Conservation (phyloP, 2,329 filamentous ascomycete genomes). For the Colletotrichum tropicale region DNA sequence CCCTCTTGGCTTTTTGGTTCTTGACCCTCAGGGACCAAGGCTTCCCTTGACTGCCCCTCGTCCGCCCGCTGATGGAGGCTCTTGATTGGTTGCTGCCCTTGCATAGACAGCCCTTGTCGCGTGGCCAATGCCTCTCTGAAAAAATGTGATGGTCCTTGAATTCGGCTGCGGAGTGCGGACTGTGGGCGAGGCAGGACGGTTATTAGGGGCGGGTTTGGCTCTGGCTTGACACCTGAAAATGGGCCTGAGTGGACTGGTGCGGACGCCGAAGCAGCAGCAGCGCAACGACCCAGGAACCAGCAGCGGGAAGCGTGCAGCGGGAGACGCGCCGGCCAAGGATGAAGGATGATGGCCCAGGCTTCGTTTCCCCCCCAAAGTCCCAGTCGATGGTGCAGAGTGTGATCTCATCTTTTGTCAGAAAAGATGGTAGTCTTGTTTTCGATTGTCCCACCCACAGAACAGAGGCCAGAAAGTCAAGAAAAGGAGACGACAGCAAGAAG, state of each 20-base stretch:
- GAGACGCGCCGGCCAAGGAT: background rate
- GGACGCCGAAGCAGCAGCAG: background rate
- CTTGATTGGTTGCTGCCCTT: slow-evolving; percentile 10
- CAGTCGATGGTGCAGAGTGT: background rate
- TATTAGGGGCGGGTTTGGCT: background rate
- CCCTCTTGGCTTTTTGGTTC: background rate
- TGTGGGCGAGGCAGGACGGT: background rate
- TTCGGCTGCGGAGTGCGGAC: background rate
- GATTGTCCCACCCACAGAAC: background rate
- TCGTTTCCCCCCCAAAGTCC: background rate
- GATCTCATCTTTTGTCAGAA: background rate
- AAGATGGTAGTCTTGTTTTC: background rate
- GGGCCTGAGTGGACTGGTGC: background rate
- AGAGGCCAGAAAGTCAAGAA: background rate
- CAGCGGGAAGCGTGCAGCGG: background rate
- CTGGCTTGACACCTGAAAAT: background rate
- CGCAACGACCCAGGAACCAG: background rate
- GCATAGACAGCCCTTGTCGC: slow-evolving; percentile 5
- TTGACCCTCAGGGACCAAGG: background rate
- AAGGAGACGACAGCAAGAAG: background rate
- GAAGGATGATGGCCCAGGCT: background rate
- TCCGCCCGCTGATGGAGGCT: background rate
- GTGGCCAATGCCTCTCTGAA: background rate
- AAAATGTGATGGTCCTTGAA: slow-evolving; percentile 1
- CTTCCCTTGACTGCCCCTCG: background rate